Percentiles rank a stretch among this genome's conserved stretches.
Conservation (phyloP, 768 basidiomycete species). For the Tephrocybe sp. region DNA sequence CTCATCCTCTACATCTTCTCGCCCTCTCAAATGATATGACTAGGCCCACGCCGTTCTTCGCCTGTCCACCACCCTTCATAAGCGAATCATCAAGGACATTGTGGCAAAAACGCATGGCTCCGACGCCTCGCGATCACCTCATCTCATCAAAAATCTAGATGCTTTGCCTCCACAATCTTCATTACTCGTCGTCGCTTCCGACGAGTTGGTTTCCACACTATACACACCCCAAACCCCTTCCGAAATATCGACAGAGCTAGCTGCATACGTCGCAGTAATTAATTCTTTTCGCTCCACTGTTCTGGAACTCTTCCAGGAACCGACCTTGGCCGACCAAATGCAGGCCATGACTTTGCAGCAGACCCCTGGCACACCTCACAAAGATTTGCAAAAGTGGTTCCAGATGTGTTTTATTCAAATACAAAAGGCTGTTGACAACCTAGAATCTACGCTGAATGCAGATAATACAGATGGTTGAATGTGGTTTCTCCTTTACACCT, state of each 20-base stretch:
- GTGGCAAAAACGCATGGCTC: slow-evolving; percentile 28
- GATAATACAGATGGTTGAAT: slow-evolving; percentile 2
- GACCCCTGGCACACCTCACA: slow-evolving; percentile 17
- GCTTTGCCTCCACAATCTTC: slow-evolving; percentile 47
- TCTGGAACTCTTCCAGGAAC: slow-evolving; percentile 19
- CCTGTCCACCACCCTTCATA: slow-evolving; percentile 58
- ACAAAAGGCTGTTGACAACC: slow-evolving; percentile 33
- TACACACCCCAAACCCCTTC: slow-evolving; percentile 59
- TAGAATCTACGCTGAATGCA: slow-evolving; percentile 24
- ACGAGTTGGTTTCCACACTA: slow-evolving; percentile 66
- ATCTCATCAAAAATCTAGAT: slow-evolving; percentile 39
- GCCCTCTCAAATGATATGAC: neutral
- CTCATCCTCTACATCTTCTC: neutral
- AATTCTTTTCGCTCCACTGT: slow-evolving; percentile 31
- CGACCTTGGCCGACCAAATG: slow-evolving; percentile 28
- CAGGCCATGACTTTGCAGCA: slow-evolving; percentile 19
- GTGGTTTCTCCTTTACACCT: neutral
- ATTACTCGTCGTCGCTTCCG: slow-evolving; percentile 49
- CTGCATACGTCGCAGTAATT: slow-evolving; percentile 34
- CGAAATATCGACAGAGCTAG: slow-evolving; percentile 37
- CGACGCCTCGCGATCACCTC: slow-evolving; percentile 14
- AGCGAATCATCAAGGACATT: slow-evolving; percentile 52
- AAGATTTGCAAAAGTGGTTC: slow-evolving; percentile 56
- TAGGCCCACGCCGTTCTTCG: slow-evolving; percentile 64
- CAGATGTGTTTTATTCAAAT: slow-evolving; percentile 64